A percentile compares a stretch with the other conserved stretches of the same genome.
phyloP scores from a whole-genome alignment of 495 filamentous ascomycete species.

The Aspergillus nidulans region DNA sequence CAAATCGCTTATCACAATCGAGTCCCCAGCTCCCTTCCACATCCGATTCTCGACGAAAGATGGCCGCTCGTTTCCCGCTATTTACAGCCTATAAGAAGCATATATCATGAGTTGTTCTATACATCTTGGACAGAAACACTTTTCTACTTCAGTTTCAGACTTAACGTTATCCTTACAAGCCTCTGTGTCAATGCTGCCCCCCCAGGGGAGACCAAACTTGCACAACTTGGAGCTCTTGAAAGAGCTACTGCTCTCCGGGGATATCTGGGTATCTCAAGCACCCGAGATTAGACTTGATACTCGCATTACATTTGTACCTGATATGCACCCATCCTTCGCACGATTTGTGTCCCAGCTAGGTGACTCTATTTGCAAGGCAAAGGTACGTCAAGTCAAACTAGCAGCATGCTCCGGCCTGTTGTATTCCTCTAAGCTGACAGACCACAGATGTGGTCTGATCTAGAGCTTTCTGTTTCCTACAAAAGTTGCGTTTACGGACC shows the following conservation, averaged over 20 bases:
- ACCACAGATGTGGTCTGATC: conserved; percentile 31
- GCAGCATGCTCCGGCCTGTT: neutral
- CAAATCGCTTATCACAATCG: neutral
- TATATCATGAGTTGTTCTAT: conserved; percentile 11
- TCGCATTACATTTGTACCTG: conserved; percentile 8
- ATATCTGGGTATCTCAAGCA: conserved; percentile 29
- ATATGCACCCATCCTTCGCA: neutral
- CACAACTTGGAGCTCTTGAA: neutral
- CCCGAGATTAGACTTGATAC: conserved; percentile 27
- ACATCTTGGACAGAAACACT: conserved; percentile 11
- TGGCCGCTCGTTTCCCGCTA: neutral
- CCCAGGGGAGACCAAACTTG: neutral
- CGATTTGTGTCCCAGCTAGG: conserved; percentile 19
- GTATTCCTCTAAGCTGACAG: neutral
- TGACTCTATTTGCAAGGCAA: conserved; percentile 23
- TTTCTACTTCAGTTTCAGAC: conserved; percentile 2
- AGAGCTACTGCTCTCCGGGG: conserved; percentile 8
- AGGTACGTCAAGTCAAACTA: conserved; percentile 16
- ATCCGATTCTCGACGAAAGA: neutral
- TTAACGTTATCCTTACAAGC: conserved; percentile 11
- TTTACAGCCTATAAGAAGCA: neutral
- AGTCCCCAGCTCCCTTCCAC: neutral
- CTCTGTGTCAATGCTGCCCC: conserved; percentile 10
- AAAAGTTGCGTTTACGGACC: conserved; percentile 14
- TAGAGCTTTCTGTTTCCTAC: conserved; percentile 26